Base-by-base conservation (phyloP, 805 yeast species). In the Wickerhamiella slavikovae region DNA sequence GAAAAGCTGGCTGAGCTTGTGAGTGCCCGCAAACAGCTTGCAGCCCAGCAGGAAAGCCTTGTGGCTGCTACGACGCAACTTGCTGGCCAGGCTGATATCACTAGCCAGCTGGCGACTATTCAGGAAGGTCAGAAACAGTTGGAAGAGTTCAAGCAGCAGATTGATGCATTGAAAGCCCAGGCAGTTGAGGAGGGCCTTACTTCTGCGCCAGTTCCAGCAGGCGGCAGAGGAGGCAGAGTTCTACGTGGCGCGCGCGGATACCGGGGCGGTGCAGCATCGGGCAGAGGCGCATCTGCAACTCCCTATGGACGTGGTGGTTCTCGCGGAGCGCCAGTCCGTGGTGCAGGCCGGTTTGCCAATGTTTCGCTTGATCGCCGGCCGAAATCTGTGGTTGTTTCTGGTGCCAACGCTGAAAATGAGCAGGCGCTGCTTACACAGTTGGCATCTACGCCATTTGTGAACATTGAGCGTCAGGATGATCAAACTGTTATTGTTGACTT, bases 311-410 rank as follows among this genome's bases (percentile, higher is more conserved):
- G 44, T 1, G 41, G 40, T 17, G 29, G 36, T 8, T 39, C 38
- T 27, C 33, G 44, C 2, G 43, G 39, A 16, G n/a, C n/a, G n/a
- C n/a, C n/a, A n/a, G 36, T 38, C 10, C 14, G 45, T 15, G 43
- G 44, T 2, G 36, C 33, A 2, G 32, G 18, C 32, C 41, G 34
- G 24, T 38, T 37, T 24, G 42, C 41, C 17, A 30, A 30, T 4
- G 46, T 47, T 6, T 34, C 42, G 20, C 40, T 57, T 13, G 62
- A 57, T 35, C 38, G 53, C 20, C 45, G 62, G 10, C 57, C 62
- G 5, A 52, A 48, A 32, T 35, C 41, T 17, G 52, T 57, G 3
- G 29, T 38, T n/a, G 43, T 58, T 6, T 25, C 29, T 4, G 55
- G 55, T 4, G 38, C 56, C 2, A 25, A 45, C 2, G 35, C 37